phyloP scores from a whole-genome alignment of 1,139 yeast species.

The Protomyces inundatus region DNA sequence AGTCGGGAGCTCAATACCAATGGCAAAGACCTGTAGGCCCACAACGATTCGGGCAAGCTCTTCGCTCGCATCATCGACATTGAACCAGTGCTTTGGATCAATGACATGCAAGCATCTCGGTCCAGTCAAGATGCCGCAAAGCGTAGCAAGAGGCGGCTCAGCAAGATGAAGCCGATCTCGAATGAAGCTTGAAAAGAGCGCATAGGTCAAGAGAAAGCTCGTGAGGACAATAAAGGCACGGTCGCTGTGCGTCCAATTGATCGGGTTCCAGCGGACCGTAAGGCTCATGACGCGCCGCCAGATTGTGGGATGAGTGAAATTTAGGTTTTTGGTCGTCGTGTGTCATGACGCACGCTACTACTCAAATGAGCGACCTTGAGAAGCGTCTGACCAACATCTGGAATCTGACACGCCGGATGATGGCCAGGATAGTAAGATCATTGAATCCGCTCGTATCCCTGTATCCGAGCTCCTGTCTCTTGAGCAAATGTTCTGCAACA shows the following conservation, averaged over 20 bases:
- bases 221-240: slow-evolving; percentile 10
- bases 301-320: no score
- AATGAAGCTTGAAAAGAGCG: slow-evolving; percentile 18
- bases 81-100: slow-evolving; percentile 78
- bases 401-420: no score
- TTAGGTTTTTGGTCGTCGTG: no score
- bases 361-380: no score
- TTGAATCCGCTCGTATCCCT: no score
- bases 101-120: slow-evolving; percentile 14
- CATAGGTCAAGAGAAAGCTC: slow-evolving; percentile 9
- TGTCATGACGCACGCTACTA: no score
- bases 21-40: slow-evolving; percentile 16
- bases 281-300: not conserved
- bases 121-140: slow-evolving; percentile 11
- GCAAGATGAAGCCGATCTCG: slow-evolving; percentile 18
- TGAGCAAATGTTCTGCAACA: no score
- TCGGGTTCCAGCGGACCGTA: slow-evolving; percentile 6
- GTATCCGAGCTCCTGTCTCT: no score
- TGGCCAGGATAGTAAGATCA: no score
- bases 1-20: slow-evolving; percentile 22
- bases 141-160: slow-evolving; percentile 24
- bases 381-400: no score
- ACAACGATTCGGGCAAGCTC: slow-evolving; percentile 20
- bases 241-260: slow-evolving; percentile 18
- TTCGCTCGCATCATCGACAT: slow-evolving; percentile 36